Percentiles rank a stretch among this genome's conserved stretches.
These are phyloP conservation scores for Coemansia sp. DNA, from an alignment of 192 early-diverging fungal genomes.

Conservation along the genomic window DNA sequence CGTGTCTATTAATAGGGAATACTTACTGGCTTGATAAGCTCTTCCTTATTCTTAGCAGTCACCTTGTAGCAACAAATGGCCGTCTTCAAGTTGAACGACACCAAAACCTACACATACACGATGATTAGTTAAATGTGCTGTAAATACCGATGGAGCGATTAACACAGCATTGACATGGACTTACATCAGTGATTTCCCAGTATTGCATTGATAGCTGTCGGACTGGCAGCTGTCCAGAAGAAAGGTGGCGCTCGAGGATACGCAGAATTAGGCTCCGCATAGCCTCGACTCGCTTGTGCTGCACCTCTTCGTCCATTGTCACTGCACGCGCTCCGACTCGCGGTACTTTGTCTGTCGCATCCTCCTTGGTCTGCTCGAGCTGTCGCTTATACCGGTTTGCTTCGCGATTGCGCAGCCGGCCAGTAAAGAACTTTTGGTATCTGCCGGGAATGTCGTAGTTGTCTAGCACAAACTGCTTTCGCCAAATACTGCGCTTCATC, in stretches of 20 bases:
- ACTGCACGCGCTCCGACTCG: slow-evolving; percentile 29
- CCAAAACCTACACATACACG: slow-evolving; percentile 31
- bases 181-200: slow-evolving; percentile 54
- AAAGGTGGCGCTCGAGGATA: slow-evolving; percentile 45
- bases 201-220: slow-evolving; percentile 51
- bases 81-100: slow-evolving; percentile 42
- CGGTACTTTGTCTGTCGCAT: slow-evolving; percentile 16
- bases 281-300: slow-evolving; percentile 25
- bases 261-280: slow-evolving; percentile 46
- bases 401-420: slow-evolving; percentile 54
- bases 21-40: slow-evolving; percentile 14
- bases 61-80: slow-evolving; percentile 50
- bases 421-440: slow-evolving; percentile 53
- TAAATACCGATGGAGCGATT: background rate
- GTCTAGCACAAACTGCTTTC: slow-evolving; percentile 47
- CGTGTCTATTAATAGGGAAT: slow-evolving; percentile 2
- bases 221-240: slow-evolving; percentile 33
- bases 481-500: slow-evolving; percentile 32
- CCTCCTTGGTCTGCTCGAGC: slow-evolving; percentile 13
- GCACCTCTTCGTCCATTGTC: slow-evolving; percentile 27
- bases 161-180: background rate
- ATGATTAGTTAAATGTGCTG: background rate
- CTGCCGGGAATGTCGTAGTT: slow-evolving; percentile 51
- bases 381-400: slow-evolving; percentile 24
- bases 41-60: slow-evolving; percentile 21